Evolutionary conservation across 805 yeast species (phyloP), one percentile per base, ranked within the genome.

Genomic region (Candida sanyiensis): DNA sequence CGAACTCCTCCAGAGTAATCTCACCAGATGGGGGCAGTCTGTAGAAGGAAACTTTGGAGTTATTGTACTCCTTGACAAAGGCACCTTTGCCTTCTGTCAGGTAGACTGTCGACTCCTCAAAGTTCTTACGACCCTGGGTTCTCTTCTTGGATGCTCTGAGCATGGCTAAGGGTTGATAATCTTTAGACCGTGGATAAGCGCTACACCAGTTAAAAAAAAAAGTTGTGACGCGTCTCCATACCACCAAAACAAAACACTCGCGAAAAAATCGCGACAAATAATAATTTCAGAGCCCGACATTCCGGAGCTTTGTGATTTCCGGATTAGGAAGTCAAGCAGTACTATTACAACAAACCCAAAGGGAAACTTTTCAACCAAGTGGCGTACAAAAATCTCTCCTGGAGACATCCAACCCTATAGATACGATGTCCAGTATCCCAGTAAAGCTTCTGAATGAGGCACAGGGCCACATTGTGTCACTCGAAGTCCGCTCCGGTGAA

Each of bases 1-100:
- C 98, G 61, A 93, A 93, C 52, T 93, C 85, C 47, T 89, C 97
- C 13, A 93, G 61, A 0, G 97, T 86, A 51, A 93, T 80, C 60
- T 93, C 97, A 11, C 80, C 78, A 23, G 71, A 62, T 1, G 97
- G 97, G 9, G 95, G 93, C 6, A 65, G 47, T 19, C 67, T 73
- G 61, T 93, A 93, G 52, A 90, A 76, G 16, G 86, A 77, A 35
- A 93, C 65, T 36, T 94, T 69, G 26, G 75, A 65, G 9, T 77
- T 72, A 56, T 50, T 43, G 37, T 81, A 78, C 28, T 69, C 51
- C 46, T 54, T 50, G n/a, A 40, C 58, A 60, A 37, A 61, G 57
- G 45, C 59, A 63, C 25, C 53, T 52, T 38, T 50, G n/a, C n/a
- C 59, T 22, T 35, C 43, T 45, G 61, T 70, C 42, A 51, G 55